These are phyloP conservation scores for Diaporthe velutina DNA, from an alignment of 2,329 filamentous ascomycete species.

Conservation along the genomic window DNA sequence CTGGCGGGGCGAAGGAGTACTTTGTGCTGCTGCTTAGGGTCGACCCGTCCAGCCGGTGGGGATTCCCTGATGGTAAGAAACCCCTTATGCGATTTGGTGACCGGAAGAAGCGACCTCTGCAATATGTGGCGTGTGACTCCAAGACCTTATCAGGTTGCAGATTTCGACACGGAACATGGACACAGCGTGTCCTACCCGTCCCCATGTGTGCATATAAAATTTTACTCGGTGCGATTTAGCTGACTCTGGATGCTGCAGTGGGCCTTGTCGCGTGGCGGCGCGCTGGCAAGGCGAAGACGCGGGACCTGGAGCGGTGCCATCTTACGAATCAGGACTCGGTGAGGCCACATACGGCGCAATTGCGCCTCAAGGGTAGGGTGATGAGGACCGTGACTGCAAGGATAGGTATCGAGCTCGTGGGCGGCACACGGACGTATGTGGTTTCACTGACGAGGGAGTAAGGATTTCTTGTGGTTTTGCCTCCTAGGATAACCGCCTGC, in stretches of 20 bases:
- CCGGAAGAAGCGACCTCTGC: background rate
- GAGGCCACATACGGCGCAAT: constrained; percentile 7
- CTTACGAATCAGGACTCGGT: constrained; percentile 20
- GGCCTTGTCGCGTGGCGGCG: constrained; percentile 24
- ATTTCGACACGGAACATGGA: background rate
- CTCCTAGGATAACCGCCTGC: too few relatives aligned
- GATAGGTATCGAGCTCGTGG: constrained; percentile 10
- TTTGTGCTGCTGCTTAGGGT: constrained; percentile 19
- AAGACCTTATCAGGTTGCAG: background rate
- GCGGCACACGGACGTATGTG: constrained; percentile 7
- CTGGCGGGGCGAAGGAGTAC: background rate
- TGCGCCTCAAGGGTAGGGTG: background rate
- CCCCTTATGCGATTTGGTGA: background rate
- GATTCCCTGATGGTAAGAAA: background rate
- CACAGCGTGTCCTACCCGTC: background rate
- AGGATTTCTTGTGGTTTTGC: background rate
- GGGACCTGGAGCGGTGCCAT: constrained; percentile 13
- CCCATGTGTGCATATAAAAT: background rate
- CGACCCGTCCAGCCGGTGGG: constrained; percentile 27
- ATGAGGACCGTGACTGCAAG: constrained; percentile 14
- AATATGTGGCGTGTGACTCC: background rate
- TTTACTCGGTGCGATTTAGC: background rate
- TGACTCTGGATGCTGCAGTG: background rate
- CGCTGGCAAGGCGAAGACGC: constrained; percentile 14
- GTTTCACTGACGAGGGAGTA: constrained; percentile 22